A percentile compares a stretch with the other conserved stretches of the same genome.
phyloP scores from a whole-genome alignment of 306 rosid genomes.

The Oemleria cerasiformis region DNA sequence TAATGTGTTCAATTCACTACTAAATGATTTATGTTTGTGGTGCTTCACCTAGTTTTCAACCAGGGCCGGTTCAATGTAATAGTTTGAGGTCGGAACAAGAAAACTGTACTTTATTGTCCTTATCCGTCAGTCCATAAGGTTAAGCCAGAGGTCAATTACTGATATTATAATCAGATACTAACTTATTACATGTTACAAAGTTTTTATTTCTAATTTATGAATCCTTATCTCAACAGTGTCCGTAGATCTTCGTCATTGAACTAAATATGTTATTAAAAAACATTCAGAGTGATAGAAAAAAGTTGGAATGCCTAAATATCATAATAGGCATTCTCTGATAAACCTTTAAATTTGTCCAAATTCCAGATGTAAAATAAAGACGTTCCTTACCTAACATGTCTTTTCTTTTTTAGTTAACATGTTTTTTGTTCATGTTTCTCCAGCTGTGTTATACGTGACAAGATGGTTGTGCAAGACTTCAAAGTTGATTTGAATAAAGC shows the following conservation, averaged over 20 bases:
- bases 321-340: background rate
- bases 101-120: background rate
- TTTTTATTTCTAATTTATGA: background rate
- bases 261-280: background rate
- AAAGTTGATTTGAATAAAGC: conserved; percentile 78
- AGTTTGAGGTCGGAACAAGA: background rate
- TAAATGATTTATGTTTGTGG: background rate
- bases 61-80: background rate
- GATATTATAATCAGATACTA: background rate
- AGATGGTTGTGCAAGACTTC: conserved; percentile 76
- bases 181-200: background rate
- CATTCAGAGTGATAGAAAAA: background rate
- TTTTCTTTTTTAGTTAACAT: background rate
- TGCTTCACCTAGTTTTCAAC: background rate
- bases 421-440: background rate
- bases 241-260: background rate
- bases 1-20: background rate
- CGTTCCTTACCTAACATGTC: conserved; percentile 6
- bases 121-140: background rate
- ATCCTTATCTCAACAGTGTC: background rate
- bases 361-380: background rate
- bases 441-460: conserved; percentile 33
- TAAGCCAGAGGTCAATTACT: background rate
- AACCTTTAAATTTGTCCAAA: background rate
- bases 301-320: too few relatives aligned